These are phyloP conservation scores for Punica granatum DNA, from an alignment of 345 rosid genomes.

Conservation along the genomic window DNA sequence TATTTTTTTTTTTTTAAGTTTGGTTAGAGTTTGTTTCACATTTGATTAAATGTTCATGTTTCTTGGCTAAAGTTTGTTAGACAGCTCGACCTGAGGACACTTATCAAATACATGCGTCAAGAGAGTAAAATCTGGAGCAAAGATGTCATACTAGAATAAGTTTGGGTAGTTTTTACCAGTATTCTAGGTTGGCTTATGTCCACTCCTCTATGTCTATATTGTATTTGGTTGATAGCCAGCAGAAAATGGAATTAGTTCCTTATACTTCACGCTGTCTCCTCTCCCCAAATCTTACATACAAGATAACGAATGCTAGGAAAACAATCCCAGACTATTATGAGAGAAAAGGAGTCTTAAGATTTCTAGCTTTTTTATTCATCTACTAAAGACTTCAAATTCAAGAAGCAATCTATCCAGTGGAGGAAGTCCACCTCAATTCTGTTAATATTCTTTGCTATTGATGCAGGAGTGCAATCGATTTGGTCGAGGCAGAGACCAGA, in stretches of 20 bases:
- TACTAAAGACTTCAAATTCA: not conserved
- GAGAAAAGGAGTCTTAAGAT: not conserved
- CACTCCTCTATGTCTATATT: not conserved
- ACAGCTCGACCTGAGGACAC: not conserved
- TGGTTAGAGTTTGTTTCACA: not conserved
- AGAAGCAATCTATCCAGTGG: not conserved
- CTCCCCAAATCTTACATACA: not conserved
- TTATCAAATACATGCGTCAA: not conserved
- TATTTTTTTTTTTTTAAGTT: not conserved
- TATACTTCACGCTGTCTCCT: not conserved
- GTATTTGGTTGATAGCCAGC: not conserved
- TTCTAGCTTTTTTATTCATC: not conserved
- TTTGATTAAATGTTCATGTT: not conserved
- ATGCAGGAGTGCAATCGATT: conserved; percentile 71
- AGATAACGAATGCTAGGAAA: not conserved
- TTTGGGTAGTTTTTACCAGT: not conserved
- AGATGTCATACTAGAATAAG: not conserved
- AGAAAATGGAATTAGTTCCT: not conserved
- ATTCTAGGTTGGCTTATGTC: not conserved
- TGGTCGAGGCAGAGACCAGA: conserved; percentile 60
- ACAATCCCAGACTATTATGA: not conserved
- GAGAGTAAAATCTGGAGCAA: not conserved
- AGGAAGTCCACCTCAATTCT: not conserved
- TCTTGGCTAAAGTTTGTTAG: not conserved
- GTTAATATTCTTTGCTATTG: conserved; percentile 4